Evolutionary conservation across 225 moss, liverwort and hornwort species (phyloP).

Genomic region (Straminergon stramineum): DNA sequence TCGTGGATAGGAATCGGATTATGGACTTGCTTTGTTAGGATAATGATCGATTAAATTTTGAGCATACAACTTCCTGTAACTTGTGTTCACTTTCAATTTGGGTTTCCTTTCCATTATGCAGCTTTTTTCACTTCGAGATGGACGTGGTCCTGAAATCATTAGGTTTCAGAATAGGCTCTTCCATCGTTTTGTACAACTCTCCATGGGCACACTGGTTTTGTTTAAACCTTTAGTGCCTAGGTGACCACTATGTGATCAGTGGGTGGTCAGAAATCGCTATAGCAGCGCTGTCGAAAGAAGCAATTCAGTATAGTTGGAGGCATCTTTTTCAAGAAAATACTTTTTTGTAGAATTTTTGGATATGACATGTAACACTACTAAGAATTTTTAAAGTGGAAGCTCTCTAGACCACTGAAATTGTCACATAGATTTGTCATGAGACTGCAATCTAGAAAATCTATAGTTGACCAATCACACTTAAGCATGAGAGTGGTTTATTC

Average conservation of each 20-base stretch:
- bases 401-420: neutral
- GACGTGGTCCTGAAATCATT: neutral
- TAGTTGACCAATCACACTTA: neutral
- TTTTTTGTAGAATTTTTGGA: neutral
- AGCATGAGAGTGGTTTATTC: neutral
- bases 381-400: neutral
- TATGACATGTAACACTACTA: neutral
- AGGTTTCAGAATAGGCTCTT: neutral
- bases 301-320: neutral
- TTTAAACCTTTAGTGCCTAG: neutral
- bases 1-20: constrained; percentile 7
- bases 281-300: too few relatives aligned
- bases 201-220: neutral
- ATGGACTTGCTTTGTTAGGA: neutral
- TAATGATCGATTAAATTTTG: constrained; percentile 7
- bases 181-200: too few relatives aligned
- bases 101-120: neutral
- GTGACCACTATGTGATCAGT: neutral
- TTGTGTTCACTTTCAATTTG: neutral
- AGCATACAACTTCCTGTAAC: neutral
- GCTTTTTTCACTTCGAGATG: neutral
- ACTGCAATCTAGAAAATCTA: neutral
- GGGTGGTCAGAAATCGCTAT: neutral
- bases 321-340: neutral
- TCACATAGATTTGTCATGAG: neutral